Evolutionary conservation across 2,329 filamentous ascomycete species (phyloP).

Genomic region (Aotearoamyces nothofagi): DNA sequence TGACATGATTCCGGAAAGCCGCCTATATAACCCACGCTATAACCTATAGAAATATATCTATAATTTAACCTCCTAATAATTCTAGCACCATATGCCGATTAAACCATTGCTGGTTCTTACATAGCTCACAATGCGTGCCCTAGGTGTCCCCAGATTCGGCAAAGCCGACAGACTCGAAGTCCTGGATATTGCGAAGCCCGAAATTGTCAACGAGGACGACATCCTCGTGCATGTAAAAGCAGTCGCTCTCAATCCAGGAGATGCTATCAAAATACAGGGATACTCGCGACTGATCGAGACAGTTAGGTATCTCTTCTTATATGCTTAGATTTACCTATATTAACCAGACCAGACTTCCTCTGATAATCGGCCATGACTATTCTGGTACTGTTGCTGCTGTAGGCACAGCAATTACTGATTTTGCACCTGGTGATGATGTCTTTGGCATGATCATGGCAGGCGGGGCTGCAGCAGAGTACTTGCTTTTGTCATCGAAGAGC

Average conservation of each 20-base stretch:
- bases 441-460: too few species aligned
- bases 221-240: slow-evolving; percentile 3
- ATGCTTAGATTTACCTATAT: too few species aligned
- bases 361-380: slow-evolving; percentile 2
- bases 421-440: slow-evolving; percentile 16
- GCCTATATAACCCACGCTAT: too few species aligned
- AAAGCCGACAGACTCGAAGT: slow-evolving; percentile 1
- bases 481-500: slow-evolving; percentile 19
- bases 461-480: too few species aligned
- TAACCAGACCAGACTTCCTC: too few species aligned
- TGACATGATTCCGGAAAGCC: too few species aligned
- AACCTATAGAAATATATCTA: too few species aligned
- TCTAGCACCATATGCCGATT: too few species aligned
- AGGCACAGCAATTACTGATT: slow-evolving; percentile 11
- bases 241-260: slow-evolving; percentile 2
- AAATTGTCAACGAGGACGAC: background rate
- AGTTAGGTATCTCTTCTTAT: background rate
- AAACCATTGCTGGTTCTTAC: too few species aligned
- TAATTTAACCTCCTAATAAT: too few species aligned
- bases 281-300: slow-evolving; percentile 1
- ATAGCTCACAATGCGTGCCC: slow-evolving; percentile 3
- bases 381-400: slow-evolving; percentile 12
- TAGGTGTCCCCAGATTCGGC: slow-evolving; percentile 1
- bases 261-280: background rate
- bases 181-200: slow-evolving; percentile 1